Conservation (phyloP, 306 rosid genomes). For the Vigna mungo region DNA sequence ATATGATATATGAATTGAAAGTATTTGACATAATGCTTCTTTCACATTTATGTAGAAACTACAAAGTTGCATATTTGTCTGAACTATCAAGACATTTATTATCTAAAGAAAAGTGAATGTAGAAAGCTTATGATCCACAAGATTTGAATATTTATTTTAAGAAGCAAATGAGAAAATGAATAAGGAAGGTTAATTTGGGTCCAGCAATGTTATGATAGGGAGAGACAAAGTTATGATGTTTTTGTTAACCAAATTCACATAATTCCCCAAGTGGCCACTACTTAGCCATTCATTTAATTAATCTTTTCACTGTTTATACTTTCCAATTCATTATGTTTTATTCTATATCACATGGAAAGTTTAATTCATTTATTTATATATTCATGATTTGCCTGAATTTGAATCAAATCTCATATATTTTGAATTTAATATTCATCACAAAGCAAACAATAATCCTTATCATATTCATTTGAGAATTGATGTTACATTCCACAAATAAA, state of each 20-base stretch:
- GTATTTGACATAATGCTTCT: not conserved
- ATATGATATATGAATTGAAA: not conserved
- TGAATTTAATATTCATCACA: no score
- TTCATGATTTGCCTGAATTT: no score
- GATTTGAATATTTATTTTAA: not conserved
- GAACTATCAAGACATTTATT: not conserved
- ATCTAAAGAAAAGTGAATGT: not conserved
- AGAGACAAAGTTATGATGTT: not conserved
- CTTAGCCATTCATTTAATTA: not conserved
- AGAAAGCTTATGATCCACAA: constrained; percentile 13
- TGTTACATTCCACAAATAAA: no score
- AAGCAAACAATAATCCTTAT: no score
- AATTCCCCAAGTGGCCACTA: no score
- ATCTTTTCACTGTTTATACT: not conserved
- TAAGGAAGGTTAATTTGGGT: not conserved
- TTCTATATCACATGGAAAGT: not conserved
- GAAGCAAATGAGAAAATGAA: not conserved
- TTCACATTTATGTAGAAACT: constrained; percentile 6
- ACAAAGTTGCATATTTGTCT: constrained; percentile 11
- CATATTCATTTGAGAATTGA: no score
- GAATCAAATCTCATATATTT: no score
- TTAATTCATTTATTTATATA: no score
- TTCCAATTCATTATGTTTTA: no score
- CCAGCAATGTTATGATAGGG: not conserved
- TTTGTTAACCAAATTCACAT: not conserved